Percentiles rank a stretch among this genome's conserved stretches.
Evolutionary conservation across 2,329 filamentous ascomycete species (phyloP).

Genomic region (Remersonia thermophila): DNA sequence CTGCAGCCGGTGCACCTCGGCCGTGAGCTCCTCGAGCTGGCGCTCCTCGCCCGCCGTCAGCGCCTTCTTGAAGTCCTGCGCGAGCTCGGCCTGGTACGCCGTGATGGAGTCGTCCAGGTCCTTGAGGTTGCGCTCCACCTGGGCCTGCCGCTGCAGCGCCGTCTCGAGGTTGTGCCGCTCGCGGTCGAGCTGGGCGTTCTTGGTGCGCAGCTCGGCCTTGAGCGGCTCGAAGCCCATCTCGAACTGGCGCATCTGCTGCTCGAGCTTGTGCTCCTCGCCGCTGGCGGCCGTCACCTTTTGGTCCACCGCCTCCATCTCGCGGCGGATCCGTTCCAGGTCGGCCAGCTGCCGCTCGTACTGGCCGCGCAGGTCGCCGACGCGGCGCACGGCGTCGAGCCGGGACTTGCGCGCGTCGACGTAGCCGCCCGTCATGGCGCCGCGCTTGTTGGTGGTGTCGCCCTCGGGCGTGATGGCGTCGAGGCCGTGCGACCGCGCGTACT

Average conservation of each 20-base stretch:
- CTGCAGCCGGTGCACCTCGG: constrained; percentile 59
- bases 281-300: constrained; percentile 83
- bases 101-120: constrained; percentile 62
- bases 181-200: constrained; percentile 61
- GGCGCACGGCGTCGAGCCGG: constrained; percentile 70
- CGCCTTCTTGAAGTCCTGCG: constrained; percentile 83
- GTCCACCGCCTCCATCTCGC: constrained; percentile 64
- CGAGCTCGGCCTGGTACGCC: constrained; percentile 68
- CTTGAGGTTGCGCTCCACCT: constrained; percentile 63
- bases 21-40: constrained; percentile 60
- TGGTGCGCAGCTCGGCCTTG: constrained; percentile 61
- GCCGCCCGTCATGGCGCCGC: constrained; percentile 88
- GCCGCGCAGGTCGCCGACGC: constrained; percentile 60
- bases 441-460: constrained; percentile 88
- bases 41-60: constrained; percentile 72
- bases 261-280: constrained; percentile 69
- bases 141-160: constrained; percentile 51
- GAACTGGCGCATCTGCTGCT: constrained; percentile 64
- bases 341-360: constrained; percentile 57
- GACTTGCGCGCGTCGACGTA: constrained; percentile 81
- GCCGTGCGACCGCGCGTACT: constrained; percentile 84
- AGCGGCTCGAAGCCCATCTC: constrained; percentile 75
- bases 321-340: constrained; percentile 53
- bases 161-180: constrained; percentile 62
- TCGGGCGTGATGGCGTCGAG: constrained; percentile 90